A percentile compares a stretch with the other conserved stretches of the same genome.
Evolutionary conservation across 169 alveolate species (phyloP).

Genomic region (Plasmodium coatneyi): DNA sequence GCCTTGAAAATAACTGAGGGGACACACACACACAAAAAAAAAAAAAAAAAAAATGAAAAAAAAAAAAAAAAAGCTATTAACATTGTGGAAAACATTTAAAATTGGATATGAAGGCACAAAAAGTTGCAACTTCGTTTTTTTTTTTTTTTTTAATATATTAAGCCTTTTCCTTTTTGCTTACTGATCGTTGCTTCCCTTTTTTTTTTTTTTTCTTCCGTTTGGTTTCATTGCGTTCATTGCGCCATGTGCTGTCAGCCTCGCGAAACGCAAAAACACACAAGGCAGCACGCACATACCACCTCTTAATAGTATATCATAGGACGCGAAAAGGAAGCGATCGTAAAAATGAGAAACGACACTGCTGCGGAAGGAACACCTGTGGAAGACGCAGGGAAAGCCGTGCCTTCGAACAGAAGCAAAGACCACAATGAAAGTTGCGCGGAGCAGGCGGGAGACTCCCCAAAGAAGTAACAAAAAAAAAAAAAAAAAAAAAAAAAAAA

Average conservation of each 20-base stretch:
- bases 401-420: not conserved
- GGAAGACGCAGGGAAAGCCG: not conserved
- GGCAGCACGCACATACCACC: not conserved
- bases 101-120: not conserved
- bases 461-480: not conserved
- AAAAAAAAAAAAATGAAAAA: too few relatives aligned
- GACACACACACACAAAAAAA: not conserved
- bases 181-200: not conserved
- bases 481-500: slow-evolving; percentile 1
- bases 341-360: not conserved
- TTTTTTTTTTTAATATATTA: too few relatives aligned
- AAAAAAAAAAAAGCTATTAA: not conserved
- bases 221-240: not conserved
- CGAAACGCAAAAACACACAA: not conserved
- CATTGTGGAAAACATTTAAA: not conserved
- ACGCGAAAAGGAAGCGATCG: not conserved
- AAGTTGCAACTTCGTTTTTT: not conserved
- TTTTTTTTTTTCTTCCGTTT: not conserved
- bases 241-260: not conserved
- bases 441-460: not conserved
- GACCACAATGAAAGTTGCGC: not conserved
- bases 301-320: not conserved
- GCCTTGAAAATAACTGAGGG: not conserved
- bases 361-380: not conserved
- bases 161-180: not conserved